Evolutionary conservation across 495 filamentous ascomycete genomes (phyloP).

Genomic region (Mycothermus thermophilus): DNA sequence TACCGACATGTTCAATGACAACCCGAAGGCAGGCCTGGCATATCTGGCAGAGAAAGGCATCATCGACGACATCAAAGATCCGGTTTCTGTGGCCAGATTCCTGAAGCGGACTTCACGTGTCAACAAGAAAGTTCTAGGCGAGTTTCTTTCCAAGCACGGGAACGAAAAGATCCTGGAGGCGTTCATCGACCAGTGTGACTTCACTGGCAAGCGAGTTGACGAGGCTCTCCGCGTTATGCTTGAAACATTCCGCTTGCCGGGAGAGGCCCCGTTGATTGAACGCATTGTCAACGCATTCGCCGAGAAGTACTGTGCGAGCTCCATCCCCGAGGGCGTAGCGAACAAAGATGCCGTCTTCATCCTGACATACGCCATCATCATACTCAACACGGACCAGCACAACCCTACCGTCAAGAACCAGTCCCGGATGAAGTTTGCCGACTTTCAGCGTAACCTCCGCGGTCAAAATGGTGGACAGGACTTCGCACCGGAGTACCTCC

Average conservation of each 20-base stretch:
- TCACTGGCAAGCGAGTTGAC: constrained; percentile 71
- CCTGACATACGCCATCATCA: constrained; percentile 89
- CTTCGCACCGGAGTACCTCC: constrained; percentile 73
- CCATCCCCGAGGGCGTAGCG: constrained; percentile 58
- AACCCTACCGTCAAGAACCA: constrained; percentile 76
- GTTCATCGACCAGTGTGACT: constrained; percentile 78
- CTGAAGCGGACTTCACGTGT: constrained; percentile 72
- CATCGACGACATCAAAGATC: constrained; percentile 60
- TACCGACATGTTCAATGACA: constrained; percentile 87
- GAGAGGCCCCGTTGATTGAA: constrained; percentile 86
- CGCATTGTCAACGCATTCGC: constrained; percentile 78
- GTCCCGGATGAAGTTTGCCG: constrained; percentile 64
- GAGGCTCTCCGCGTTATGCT: constrained; percentile 79
- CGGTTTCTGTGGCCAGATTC: constrained; percentile 63
- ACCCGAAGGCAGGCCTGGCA: constrained; percentile 75
- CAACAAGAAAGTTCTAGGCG: constrained; percentile 81
- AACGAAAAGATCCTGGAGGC: constrained; percentile 70
- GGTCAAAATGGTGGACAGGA: constrained; percentile 78
- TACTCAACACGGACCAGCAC: constrained; percentile 89
- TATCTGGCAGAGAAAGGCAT: constrained; percentile 74
- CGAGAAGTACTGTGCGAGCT: constrained; percentile 69
- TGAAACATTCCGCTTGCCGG: constrained; percentile 85
- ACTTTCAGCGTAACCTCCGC: constrained; percentile 78
- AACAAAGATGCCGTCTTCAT: constrained; percentile 84
- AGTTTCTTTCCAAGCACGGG: constrained; percentile 78